phyloP scores from a whole-genome alignment of 192 early-diverging fungal genomes.

The Backusella liffmaniae region DNA sequence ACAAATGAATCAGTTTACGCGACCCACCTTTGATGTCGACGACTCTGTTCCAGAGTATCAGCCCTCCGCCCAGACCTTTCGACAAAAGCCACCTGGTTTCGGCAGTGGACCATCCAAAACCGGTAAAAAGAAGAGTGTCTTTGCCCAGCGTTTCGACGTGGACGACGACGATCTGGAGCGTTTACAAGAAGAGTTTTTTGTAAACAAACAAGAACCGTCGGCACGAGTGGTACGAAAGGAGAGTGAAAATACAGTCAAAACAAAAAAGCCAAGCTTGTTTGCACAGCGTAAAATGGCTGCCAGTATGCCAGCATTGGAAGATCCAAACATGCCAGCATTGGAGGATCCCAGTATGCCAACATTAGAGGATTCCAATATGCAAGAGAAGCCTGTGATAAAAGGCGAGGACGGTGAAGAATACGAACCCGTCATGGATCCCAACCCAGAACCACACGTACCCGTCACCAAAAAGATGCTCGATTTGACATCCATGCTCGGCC shows the following conservation, averaged over 20 bases:
- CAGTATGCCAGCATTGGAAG: neutral
- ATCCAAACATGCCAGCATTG: conserved; percentile 13
- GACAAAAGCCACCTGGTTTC: neutral
- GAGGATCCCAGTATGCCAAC: conserved; percentile 12
- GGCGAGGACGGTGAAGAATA: neutral
- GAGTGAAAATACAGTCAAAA: conserved; percentile 14
- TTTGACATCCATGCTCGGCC: conserved; percentile 32
- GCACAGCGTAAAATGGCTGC: conserved; percentile 1
- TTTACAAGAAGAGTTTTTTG: conserved; percentile 51
- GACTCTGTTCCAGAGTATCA: neutral
- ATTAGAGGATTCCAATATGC: neutral
- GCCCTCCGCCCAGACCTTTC: neutral
- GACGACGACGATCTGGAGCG: conserved; percentile 49
- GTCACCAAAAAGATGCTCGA: conserved; percentile 36
- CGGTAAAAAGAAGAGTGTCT: neutral
- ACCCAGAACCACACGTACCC: conserved; percentile 24
- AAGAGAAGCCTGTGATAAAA: too few relatives aligned
- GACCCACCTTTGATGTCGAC: conserved; percentile 10
- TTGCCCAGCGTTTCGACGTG: conserved; percentile 1
- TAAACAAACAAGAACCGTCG: conserved; percentile 33
- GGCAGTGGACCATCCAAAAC: neutral
- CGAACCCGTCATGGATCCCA: conserved; percentile 16
- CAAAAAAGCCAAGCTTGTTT: conserved; percentile 15
- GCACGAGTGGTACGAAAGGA: conserved; percentile 37
- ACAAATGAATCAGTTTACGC: conserved; percentile 5